Evolutionary conservation across 176 grass and related monocot species (phyloP).

Genomic region (Carex littledalei): DNA sequence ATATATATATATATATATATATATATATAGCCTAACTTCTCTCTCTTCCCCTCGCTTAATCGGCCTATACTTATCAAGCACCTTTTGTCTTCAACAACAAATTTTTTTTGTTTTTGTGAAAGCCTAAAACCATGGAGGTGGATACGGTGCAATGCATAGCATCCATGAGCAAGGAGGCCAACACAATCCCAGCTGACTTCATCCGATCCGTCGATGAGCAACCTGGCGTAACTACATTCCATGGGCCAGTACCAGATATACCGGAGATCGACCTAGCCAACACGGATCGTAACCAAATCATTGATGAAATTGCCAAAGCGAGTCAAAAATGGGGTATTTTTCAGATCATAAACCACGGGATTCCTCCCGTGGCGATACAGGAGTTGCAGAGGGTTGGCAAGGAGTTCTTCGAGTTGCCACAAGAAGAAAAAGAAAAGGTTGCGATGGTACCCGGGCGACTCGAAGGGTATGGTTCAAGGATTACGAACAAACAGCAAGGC

Average conservation of each 20-base stretch:
- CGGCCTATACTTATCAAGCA: too few relatives aligned
- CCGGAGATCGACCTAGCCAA: slow-evolving; percentile 55
- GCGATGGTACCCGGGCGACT: slow-evolving; percentile 30
- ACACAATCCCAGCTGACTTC: slow-evolving; percentile 43
- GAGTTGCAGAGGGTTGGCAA: slow-evolving; percentile 63
- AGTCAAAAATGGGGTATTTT: slow-evolving; percentile 66
- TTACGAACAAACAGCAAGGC: neutral
- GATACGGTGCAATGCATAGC: slow-evolving; percentile 42
- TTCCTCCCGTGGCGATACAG: slow-evolving; percentile 26
- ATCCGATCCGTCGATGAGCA: slow-evolving; percentile 43
- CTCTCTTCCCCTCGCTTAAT: too few relatives aligned
- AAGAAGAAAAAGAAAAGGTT: slow-evolving; percentile 49
- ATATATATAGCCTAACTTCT: too few relatives aligned
- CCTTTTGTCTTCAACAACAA: too few relatives aligned
- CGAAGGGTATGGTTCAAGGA: slow-evolving; percentile 55
- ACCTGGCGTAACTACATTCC: slow-evolving; percentile 43
- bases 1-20: too few relatives aligned
- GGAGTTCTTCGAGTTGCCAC: slow-evolving; percentile 70
- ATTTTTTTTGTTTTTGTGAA: too few relatives aligned
- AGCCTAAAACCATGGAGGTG: slow-evolving; percentile 14
- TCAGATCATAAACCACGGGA: slow-evolving; percentile 68
- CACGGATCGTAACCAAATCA: neutral
- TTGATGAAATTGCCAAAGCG: slow-evolving; percentile 24
- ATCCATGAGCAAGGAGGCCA: neutral
- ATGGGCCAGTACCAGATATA: slow-evolving; percentile 28